Evolutionary conservation across 2,329 filamentous ascomycete genomes (phyloP).

Genomic region (Rhexocercosporidium sp.): DNA sequence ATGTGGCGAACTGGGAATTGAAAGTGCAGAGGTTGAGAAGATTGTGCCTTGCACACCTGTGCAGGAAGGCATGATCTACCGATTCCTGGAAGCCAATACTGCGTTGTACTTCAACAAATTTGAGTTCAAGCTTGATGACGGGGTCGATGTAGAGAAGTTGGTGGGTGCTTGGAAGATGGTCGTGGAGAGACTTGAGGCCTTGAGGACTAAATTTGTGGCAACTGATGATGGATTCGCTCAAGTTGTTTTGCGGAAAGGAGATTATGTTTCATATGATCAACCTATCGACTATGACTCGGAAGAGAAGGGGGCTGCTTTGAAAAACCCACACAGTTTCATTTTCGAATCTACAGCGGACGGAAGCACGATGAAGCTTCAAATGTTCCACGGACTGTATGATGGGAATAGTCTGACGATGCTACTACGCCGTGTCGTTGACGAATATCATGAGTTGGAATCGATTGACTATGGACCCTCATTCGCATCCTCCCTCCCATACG

Average conservation of each 20-base stretch:
- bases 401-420: slow-evolving; percentile 77
- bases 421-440: slow-evolving; percentile 59
- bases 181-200: slow-evolving; percentile 60
- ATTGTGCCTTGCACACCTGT: slow-evolving; percentile 84
- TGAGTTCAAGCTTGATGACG: slow-evolving; percentile 56
- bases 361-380: slow-evolving; percentile 61
- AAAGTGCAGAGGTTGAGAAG: slow-evolving; percentile 64
- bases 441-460: slow-evolving; percentile 50
- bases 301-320: slow-evolving; percentile 37
- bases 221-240: slow-evolving; percentile 81
- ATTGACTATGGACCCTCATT: slow-evolving; percentile 58
- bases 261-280: slow-evolving; percentile 51
- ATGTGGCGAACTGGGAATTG: slow-evolving; percentile 55
- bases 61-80: slow-evolving; percentile 84
- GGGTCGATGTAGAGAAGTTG: slow-evolving; percentile 55
- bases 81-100: slow-evolving; percentile 61
- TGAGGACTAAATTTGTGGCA: slow-evolving; percentile 74
- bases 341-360: slow-evolving; percentile 5
- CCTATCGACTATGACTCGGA: slow-evolving; percentile 32
- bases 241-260: slow-evolving; percentile 58
- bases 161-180: slow-evolving; percentile 62
- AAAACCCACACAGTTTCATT: slow-evolving; percentile 33
- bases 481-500: slow-evolving; percentile 68
- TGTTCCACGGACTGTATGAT: slow-evolving; percentile 90
- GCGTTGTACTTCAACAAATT: slow-evolving; percentile 82